Conservation (phyloP, 139 green algal genomes). For the Diplosphaera chodatii region DNA sequence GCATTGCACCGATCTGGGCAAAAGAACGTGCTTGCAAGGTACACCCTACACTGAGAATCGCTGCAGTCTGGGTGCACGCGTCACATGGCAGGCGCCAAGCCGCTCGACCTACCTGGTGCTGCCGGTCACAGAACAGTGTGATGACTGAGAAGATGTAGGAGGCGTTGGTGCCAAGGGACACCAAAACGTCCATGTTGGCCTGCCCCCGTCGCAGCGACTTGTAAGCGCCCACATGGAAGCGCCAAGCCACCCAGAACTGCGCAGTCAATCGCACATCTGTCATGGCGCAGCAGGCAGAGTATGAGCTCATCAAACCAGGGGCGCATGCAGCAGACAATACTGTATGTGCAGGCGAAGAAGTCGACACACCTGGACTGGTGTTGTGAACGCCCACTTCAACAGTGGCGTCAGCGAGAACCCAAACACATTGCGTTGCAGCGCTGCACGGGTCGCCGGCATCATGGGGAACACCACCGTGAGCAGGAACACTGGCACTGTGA, state of each 20-base stretch:
- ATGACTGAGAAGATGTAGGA: slow-evolving; percentile 88
- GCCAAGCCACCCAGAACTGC: slow-evolving; percentile 83
- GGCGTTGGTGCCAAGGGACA: slow-evolving; percentile 89
- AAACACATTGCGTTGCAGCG: slow-evolving; percentile 24
- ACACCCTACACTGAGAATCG: too few relatives aligned
- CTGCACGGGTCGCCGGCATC: slow-evolving; percentile 30
- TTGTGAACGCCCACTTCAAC: slow-evolving; percentile 79
- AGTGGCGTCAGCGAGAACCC: slow-evolving; percentile 69
- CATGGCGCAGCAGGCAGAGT: too few relatives aligned
- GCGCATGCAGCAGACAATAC: too few relatives aligned
- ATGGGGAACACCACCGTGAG: slow-evolving; percentile 82
- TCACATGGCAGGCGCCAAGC: too few relatives aligned
- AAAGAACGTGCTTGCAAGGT: too few relatives aligned
- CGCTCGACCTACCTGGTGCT: neutral
- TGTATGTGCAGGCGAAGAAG: too few relatives aligned
- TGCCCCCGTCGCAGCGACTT: slow-evolving; percentile 47
- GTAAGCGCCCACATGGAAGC: slow-evolving; percentile 85
- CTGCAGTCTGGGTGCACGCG: too few relatives aligned
- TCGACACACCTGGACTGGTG: slow-evolving; percentile 68
- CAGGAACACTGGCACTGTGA: slow-evolving; percentile 87
- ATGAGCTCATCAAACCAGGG: too few relatives aligned
- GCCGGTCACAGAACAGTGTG: slow-evolving; percentile 67
- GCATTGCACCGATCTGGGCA: too few relatives aligned
- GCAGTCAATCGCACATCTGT: too few relatives aligned
- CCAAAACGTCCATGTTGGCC: slow-evolving; percentile 97